Evolutionary conservation across 2,329 filamentous ascomycete genomes (phyloP).

Genomic region (Leptographium procerum): DNA sequence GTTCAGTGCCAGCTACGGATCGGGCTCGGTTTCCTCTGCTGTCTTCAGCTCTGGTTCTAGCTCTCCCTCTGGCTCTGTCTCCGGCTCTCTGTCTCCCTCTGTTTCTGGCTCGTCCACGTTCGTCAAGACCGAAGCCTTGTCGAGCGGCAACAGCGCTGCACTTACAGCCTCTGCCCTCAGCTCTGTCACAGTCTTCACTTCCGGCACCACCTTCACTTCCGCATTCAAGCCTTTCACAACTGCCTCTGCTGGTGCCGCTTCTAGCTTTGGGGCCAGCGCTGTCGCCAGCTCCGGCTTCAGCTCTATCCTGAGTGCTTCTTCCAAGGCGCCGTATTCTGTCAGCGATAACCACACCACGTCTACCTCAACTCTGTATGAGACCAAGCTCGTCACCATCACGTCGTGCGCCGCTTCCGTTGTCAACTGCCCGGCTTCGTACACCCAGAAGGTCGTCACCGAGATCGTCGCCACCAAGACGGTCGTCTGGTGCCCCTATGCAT

Average conservation of each 20-base stretch:
- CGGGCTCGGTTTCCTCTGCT: neutral
- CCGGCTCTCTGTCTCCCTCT: neutral
- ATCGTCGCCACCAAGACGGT: slow-evolving; percentile 15
- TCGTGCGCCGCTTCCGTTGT: slow-evolving; percentile 17
- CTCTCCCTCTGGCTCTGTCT: neutral
- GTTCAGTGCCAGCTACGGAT: too few species aligned
- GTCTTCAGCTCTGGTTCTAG: neutral
- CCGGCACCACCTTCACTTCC: slow-evolving; percentile 2
- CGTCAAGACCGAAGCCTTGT: too few species aligned
- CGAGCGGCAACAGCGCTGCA: neutral
- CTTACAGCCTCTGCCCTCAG: neutral
- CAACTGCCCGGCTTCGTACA: slow-evolving; percentile 20
- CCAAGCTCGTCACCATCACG: slow-evolving; percentile 18
- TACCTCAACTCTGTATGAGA: slow-evolving; percentile 16
- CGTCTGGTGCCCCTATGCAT: slow-evolving; percentile 11
- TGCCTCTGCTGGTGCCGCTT: slow-evolving; percentile 5
- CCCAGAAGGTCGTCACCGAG: slow-evolving; percentile 19
- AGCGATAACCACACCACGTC: slow-evolving; percentile 10
- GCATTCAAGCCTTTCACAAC: slow-evolving; percentile 1
- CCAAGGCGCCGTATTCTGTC: slow-evolving; percentile 1
- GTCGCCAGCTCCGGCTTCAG: too few species aligned
- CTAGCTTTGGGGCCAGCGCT: too few species aligned
- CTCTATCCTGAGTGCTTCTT: neutral
- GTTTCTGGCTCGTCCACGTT: neutral
- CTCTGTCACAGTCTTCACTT: neutral